Evolutionary conservation across 2,329 filamentous ascomycete species (phyloP).

Genomic region (Parastagonospora nodorum): DNA sequence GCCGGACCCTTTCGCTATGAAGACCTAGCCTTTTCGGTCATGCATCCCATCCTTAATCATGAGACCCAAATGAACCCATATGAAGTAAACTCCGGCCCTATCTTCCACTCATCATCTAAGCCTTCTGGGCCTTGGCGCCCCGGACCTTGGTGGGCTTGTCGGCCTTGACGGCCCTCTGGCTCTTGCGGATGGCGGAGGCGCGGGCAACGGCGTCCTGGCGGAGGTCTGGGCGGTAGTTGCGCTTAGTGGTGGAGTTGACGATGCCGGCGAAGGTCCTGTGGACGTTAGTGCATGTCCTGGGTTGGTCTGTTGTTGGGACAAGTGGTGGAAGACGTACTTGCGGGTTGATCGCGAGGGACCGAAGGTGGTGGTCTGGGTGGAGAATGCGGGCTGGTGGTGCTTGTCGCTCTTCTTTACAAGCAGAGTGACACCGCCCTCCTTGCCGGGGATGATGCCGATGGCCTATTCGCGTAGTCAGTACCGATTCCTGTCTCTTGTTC

Average conservation of each 20-base stretch:
- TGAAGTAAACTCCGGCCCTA: conserved; percentile 22
- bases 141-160: conserved; percentile 74
- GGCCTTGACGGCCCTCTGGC: conserved; percentile 80
- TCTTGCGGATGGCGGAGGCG: conserved; percentile 80
- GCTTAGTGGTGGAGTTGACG: conserved; percentile 80
- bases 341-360: conserved; percentile 73
- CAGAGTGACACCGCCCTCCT: conserved; percentile 80
- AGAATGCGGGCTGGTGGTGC: conserved; percentile 73
- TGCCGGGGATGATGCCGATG: conserved; percentile 74
- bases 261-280: conserved; percentile 81
- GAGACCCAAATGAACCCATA: conserved; percentile 22
- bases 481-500: conserved; percentile 6
- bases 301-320: neutral
- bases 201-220: conserved; percentile 74
- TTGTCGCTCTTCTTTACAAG: conserved; percentile 81
- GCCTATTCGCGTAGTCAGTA: conserved; percentile 60
- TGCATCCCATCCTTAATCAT: conserved; percentile 16
- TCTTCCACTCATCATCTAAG: conserved; percentile 6
- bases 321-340: conserved; percentile 66
- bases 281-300: conserved; percentile 4
- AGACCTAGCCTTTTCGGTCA: conserved; percentile 16
- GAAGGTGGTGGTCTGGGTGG: conserved; percentile 69
- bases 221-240: conserved; percentile 71
- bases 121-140: conserved; percentile 71
- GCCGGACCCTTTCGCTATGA: conserved; percentile 14